Evolutionary conservation across 2,329 filamentous ascomycete genomes (phyloP), one percentile per base, ranked within the genome.

Genomic region (Ascochyta viciae-villosae): DNA sequence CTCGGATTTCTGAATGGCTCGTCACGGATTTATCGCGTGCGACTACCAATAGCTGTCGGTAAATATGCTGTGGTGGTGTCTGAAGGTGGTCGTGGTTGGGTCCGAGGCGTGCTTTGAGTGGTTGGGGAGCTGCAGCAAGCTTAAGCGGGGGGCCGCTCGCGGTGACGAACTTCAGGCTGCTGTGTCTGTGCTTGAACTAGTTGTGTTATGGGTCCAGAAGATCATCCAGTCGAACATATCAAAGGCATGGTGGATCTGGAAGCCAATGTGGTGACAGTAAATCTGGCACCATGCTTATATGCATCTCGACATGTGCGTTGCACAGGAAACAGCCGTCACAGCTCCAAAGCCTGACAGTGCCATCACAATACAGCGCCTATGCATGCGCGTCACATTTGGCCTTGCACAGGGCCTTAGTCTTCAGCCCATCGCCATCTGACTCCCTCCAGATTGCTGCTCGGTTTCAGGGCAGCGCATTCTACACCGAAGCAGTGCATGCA

Each of bases 91-190:
- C 62, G 71, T 73, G 68, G 68, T 68, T 69, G 65, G 64, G 68
- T 65, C 65, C 65, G 62, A 68, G 68, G 56, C 63, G 63, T 64
- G 58, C 67, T 66, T 62, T 72, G 67, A 70, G 68, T 72, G 68
- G 71, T 58, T 63, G 66, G 61, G 53, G 48, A 57, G 62, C 57
- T 64, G 63, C 57, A 58, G 50, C 57, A 52, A 55, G 58, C 53
- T 61, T 49, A 63, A 65, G 71, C 66, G 64, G 63, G 62, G 27
- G 67, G 60, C 49, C 27, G 49, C 46, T 41, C 29, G 46, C 38
- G 38, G 50, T 55, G 52, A 55, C 41, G 52, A 55, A 43, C 40
- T 44, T 33, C 42, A 44, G 22, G 19, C 29, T 42, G 27, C 22
- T 16, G 33, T 29, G 34, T 29, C 33, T 29, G 27, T 46, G 50